Evolutionary conservation across 352 stramenopile genomes (phyloP).

Genomic region (Aphanomyces stellatus): DNA sequence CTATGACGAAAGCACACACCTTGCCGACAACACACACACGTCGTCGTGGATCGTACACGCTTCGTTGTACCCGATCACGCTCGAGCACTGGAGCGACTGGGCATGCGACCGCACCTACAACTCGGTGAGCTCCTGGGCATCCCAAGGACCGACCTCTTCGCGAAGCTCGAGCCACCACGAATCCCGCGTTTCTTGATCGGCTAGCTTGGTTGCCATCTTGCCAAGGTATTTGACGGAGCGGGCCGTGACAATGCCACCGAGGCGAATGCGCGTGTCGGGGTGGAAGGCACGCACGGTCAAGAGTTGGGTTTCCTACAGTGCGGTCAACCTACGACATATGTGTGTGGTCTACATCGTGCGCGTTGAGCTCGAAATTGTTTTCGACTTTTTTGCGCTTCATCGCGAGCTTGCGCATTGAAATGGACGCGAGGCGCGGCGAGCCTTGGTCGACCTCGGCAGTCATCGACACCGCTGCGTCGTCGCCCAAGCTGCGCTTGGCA

Average conservation of each 20-base stretch:
- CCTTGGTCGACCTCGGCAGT: background rate
- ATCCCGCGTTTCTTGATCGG: conserved; percentile 96
- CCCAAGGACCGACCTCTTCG: conserved; percentile 69
- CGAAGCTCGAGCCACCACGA: conserved; percentile 97
- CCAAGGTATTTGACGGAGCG: conserved; percentile 86
- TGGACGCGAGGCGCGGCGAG: conserved; percentile 1
- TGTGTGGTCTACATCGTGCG: conserved; percentile 10
- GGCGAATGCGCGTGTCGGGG: conserved; percentile 55
- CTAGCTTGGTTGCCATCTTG: conserved; percentile 91
- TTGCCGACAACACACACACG: conserved; percentile 95
- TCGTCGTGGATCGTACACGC: conserved; percentile 96
- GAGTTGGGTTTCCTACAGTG: conserved; percentile 87
- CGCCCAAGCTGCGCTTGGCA: background rate
- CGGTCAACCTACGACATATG: background rate
- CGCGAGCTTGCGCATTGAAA: conserved; percentile 4
- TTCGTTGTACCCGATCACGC: conserved; percentile 96
- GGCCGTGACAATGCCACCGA: conserved; percentile 79
- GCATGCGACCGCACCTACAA: conserved; percentile 90
- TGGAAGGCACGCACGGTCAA: conserved; percentile 92
- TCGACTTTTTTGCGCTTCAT: conserved; percentile 13
- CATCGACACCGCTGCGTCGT: background rate
- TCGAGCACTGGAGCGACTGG: conserved; percentile 91
- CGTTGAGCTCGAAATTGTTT: conserved; percentile 18
- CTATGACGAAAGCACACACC: too few species aligned
- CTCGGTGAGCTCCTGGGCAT: background rate